Base-by-base conservation (phyloP, 2,329 filamentous ascomycete species). In the Aspergillus brasiliensis region DNA sequence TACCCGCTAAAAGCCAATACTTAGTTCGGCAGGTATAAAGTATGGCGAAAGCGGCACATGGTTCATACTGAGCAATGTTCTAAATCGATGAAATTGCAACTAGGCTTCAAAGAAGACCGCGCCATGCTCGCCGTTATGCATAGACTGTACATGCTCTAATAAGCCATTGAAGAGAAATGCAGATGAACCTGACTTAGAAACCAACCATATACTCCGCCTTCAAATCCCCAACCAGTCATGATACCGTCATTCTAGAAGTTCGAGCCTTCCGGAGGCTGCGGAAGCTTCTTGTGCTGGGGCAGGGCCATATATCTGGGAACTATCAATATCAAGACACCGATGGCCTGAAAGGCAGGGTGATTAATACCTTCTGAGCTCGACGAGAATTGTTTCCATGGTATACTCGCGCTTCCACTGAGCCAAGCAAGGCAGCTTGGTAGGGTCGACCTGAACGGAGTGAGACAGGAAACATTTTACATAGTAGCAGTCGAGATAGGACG, bases 381-480 rank as follows among this genome's bases (percentile, higher is more conserved):
- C 91, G 66, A 97, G 81, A 57, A 96, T 88, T 1, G 91, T 96
- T 82, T 98, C 94, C 91, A 97, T 96, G 34, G 92, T 96, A 74
- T 92, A 95, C 49, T 96, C 90, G 61, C 92, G 85, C 82, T 91
- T 95, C 95, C 95, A 99, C 76, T 91, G 88, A 57, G 88, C 86
- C 47, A 99, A 84, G 71, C 93, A 96, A 15, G 90, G 90, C 34
- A 99, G 83, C 73, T 93, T 91, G 61, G 84, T 84, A 17, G 91
- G 88, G 73, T 98, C 92, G 68, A 98, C 92, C 82, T 91, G 73
- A 27, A 38, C 34, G 17, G 6, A 8, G 55, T 63, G 47, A 65
- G 47, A 25, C 31, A 21, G 28, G 40, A 8, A 8, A 15, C 10
- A n/a, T 46, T 3, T 10, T 38, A 23, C 17, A 58, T 10, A 27